Base-by-base conservation (phyloP, 306 rosid genomes). In the Ceratonia siliqua region DNA sequence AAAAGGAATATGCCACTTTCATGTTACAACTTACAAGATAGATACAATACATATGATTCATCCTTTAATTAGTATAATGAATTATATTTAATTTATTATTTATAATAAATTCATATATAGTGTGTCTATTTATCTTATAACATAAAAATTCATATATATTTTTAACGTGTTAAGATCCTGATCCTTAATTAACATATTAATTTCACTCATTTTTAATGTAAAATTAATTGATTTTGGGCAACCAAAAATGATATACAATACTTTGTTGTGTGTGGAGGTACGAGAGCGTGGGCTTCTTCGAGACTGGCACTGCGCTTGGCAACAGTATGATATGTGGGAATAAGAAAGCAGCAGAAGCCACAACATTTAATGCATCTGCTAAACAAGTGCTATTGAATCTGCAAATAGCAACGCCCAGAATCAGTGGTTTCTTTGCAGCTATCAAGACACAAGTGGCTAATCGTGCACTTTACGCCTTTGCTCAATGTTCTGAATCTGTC, bases 401-500 rank as follows among this genome's bases (percentile, higher is more conserved):
- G 6, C 80, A 72, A 28, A 68, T 10, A 66, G 84, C 84, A 46
- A 80, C 80, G 30, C 87, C 87, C 1, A 84, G 43, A 73, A 80
- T 84, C 20, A 7, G 27, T 27, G 84, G 79, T 46, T 84, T 11
- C 66, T 84, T 59, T 76, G 87, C 84, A 52, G 87, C 84, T 50
- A 84, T 84, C 8, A 80, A 76, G 65, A 76, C 84, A 5, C 59
- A 17, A 67, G 24, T 79, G 8, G 46, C 49, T 27, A 80, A 82
- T 70, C 77, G 62, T 42, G 57, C 89, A 57, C 72, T 88, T 20
- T 86, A 84, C 62, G 92, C 87, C 8, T 65, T 90, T 62, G 92
- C 96, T 61, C 96, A 90, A 35, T 90, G 87, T 80, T 79, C 76
- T 46, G 70, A 80, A 32, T 72, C 82, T 35, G 74, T 72, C 39